Base-by-base conservation (phyloP, 352 stramenopile genomes). In the Blastocystis sp. region DNA sequence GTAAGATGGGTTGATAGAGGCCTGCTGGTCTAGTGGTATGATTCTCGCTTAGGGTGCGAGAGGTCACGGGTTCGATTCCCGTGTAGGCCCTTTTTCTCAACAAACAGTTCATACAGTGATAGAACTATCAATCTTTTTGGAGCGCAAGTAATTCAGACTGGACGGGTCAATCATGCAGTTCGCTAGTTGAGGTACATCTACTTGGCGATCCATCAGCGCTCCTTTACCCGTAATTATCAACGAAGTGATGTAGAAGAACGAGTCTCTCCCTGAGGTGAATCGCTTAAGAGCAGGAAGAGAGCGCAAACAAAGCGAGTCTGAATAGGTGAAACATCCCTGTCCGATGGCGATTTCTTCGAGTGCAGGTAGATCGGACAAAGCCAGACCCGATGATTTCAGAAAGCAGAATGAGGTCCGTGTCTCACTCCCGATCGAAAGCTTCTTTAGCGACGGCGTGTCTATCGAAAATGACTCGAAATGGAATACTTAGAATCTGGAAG, bases 11-110 rank as follows among this genome's bases (percentile, higher is more conserved):
- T 20, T 11, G 69, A 61, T 26, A 4, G 53, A 69, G 73, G 73
- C 73, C 73, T 84, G 73, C 73, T 84, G 73, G 73, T 84, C 73
- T 84, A 84, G 73, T 84, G 73, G 73, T 84, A 84, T 84, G 73
- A 84, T 84, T 84, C 73, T 84, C 73, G 73, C 73, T 84, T 84
- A 84, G 73, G 73, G 73, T 84, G 73, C 73, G 73, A 84, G 73
- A 84, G 73, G 73, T 84, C 73, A 84, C 73, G 73, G 73, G 73
- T 84, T 84, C 73, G 73, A 84, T 84, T 84, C 73, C 73, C 73
- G 73, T 84, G 73, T 84, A 84, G 73, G 73, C 73, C 73, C 73
- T 68, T 84, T 77, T 80, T 63, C n/a, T 63, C 9, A 66, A 37
- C 56, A 66, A 66, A 66, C 56, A 66, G n/a, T n/a, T 59, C 50